These are phyloP conservation scores for Acorus calamus DNA, from an alignment of 106 monocot species.

Conservation along the genomic window DNA sequence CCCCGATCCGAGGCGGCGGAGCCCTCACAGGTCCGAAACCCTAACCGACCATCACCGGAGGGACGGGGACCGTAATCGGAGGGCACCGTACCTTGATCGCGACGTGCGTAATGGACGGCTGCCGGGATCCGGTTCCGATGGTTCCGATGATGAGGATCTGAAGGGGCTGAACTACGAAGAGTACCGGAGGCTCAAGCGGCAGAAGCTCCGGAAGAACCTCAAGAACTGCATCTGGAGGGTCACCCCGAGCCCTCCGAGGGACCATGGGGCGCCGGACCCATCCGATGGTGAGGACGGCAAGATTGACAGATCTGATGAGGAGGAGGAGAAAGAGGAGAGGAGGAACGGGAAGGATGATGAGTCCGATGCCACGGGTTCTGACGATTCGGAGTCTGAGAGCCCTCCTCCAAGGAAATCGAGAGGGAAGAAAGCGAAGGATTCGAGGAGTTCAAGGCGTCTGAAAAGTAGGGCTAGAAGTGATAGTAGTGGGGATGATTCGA, in stretches of 20 bases:
- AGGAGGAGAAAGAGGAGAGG: neutral
- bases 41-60: slow-evolving; percentile 16
- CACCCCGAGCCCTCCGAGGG: slow-evolving; percentile 73
- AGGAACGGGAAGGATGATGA: slow-evolving; percentile 6
- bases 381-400: slow-evolving; percentile 12
- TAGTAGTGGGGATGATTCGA: slow-evolving; percentile 21
- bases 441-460: slow-evolving; percentile 16
- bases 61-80: slow-evolving; percentile 5
- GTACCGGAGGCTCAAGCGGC: slow-evolving; percentile 69
- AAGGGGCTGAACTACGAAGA: slow-evolving; percentile 73
- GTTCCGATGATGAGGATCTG: slow-evolving; percentile 61
- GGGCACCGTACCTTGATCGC: neutral
- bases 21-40: slow-evolving; percentile 19
- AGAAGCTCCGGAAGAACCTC: slow-evolving; percentile 62
- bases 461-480: slow-evolving; percentile 9
- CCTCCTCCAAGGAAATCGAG: slow-evolving; percentile 2
- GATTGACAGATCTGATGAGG: neutral
- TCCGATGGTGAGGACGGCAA: neutral
- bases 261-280: slow-evolving; percentile 13
- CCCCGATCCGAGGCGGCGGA: slow-evolving; percentile 12
- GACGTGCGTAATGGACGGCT: neutral
- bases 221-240: slow-evolving; percentile 73
- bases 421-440: neutral
- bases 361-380: slow-evolving; percentile 14
- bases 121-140: slow-evolving; percentile 1